Conservation (phyloP, 139 green algal species). For the Mesostigma viride region DNA sequence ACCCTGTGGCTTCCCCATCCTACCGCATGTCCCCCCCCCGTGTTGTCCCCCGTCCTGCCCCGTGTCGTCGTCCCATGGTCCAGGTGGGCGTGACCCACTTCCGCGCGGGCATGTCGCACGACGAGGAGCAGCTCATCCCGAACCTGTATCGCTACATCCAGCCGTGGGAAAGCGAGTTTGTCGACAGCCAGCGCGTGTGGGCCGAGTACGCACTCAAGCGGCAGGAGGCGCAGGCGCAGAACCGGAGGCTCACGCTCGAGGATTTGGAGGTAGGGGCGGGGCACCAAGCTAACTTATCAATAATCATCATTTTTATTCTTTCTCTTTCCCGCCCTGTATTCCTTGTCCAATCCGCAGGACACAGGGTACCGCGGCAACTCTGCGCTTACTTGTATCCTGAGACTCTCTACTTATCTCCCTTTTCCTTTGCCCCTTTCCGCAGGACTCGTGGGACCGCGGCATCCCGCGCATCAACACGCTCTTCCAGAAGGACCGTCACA, state of each 20-base stretch:
- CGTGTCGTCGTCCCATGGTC: too few relatives aligned
- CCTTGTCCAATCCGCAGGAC: constrained; percentile 35
- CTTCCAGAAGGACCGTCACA: constrained; percentile 98
- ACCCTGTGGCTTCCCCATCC: too few relatives aligned
- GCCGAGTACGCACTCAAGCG: constrained; percentile 98
- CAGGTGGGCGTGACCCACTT: constrained; percentile 97
- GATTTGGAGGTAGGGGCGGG: too few relatives aligned
- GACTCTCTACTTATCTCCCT: too few relatives aligned
- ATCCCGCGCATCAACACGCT: constrained; percentile 99
- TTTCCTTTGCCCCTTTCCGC: too few relatives aligned
- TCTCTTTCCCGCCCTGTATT: not conserved
- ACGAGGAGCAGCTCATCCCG: constrained; percentile 97
- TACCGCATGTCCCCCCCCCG: too few relatives aligned
- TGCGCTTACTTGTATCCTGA: too few relatives aligned
- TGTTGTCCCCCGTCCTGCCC: too few relatives aligned
- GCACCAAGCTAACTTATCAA: too few relatives aligned
- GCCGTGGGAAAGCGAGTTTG: constrained; percentile 96
- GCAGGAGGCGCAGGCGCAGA: constrained; percentile 64
- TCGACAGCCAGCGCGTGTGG: constrained; percentile 95
- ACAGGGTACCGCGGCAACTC: too few relatives aligned
- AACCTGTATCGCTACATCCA: constrained; percentile 90
- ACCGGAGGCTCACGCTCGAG: constrained; percentile 43
- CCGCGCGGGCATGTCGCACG: constrained; percentile 90
- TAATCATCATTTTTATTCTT: too few relatives aligned
- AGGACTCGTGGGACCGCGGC: constrained; percentile 94